A percentile compares a stretch with the other conserved stretches of the same genome.
phyloP scores from a whole-genome alignment of 2,329 filamentous ascomycete genomes.

The Pezicula neosporulosa region DNA sequence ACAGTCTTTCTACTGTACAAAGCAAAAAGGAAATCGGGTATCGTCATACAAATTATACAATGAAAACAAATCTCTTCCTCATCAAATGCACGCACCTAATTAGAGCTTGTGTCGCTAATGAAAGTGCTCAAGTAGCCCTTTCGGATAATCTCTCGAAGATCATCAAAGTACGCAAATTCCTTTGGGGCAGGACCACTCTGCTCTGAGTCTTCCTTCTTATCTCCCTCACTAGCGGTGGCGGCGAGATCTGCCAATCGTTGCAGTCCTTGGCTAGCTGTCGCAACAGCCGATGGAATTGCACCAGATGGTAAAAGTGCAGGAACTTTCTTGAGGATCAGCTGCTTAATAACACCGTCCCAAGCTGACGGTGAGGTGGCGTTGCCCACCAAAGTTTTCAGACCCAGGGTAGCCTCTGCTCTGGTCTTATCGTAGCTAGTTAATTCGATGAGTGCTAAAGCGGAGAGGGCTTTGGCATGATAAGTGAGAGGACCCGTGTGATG shows the following conservation, averaged over 20 bases:
- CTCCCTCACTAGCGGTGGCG: conserved; percentile 22
- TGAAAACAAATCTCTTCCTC: no score
- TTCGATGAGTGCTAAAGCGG: conserved; percentile 57
- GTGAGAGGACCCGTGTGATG: conserved; percentile 59
- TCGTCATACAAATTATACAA: neutral
- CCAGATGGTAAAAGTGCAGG: conserved; percentile 34
- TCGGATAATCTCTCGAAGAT: conserved; percentile 14
- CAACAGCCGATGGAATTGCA: conserved; percentile 14
- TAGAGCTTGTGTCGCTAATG: conserved; percentile 6
- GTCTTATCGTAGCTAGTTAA: conserved; percentile 52
- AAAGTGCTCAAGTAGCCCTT: conserved; percentile 17
- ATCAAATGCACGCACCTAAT: no score
- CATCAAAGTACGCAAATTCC: conserved; percentile 8
- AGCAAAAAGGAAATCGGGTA: no score
- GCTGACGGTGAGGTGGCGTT: conserved; percentile 44
- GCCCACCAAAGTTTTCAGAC: conserved; percentile 55
- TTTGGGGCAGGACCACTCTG: conserved; percentile 4
- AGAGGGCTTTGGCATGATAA: conserved; percentile 62
- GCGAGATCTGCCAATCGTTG: conserved; percentile 56
- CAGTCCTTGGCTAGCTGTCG: conserved; percentile 32
- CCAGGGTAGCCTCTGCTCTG: conserved; percentile 51
- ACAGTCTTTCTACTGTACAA: neutral
- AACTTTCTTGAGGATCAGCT: conserved; percentile 45
- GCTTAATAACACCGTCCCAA: conserved; percentile 55
- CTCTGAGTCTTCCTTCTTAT: conserved; percentile 9